Conservation (phyloP, 805 yeast species). For the Nakazawaea peltata region DNA sequence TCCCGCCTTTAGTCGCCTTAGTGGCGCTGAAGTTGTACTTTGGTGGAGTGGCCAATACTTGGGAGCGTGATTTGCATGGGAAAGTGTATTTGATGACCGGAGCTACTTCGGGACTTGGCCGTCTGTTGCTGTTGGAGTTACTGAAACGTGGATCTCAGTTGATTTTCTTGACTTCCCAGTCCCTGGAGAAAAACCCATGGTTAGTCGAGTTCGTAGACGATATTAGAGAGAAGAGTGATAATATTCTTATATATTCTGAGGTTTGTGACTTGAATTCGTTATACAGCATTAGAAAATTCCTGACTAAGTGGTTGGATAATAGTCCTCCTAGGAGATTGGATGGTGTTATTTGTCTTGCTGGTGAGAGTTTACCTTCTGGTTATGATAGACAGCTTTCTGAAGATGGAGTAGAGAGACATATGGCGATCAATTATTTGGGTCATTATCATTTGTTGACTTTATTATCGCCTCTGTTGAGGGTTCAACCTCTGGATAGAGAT, state of each 20-base stretch:
- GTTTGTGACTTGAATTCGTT: slow-evolving; percentile 73
- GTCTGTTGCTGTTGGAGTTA: slow-evolving; percentile 61
- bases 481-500: slow-evolving; percentile 93
- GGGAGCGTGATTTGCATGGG: slow-evolving; percentile 93
- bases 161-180: slow-evolving; percentile 58
- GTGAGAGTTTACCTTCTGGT: slow-evolving; percentile 68
- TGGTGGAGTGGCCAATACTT: slow-evolving; percentile 74
- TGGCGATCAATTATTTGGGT: slow-evolving; percentile 74
- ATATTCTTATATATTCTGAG: slow-evolving; percentile 83
- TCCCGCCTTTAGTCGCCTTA: slow-evolving; percentile 42
- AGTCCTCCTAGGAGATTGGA: slow-evolving; percentile 87
- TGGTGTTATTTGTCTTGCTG: slow-evolving; percentile 84
- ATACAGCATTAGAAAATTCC: slow-evolving; percentile 76
- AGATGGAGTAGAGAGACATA: slow-evolving; percentile 85
- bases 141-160: slow-evolving; percentile 84
- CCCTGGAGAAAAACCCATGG: slow-evolving; percentile 59
- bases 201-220: slow-evolving; percentile 72
- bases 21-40: slow-evolving; percentile 61
- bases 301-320: slow-evolving; percentile 90
- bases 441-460: slow-evolving; percentile 77
- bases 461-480: slow-evolving; percentile 73
- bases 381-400: slow-evolving; percentile 49
- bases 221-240: slow-evolving; percentile 59
- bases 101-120: slow-evolving; percentile 92
- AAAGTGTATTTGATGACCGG: slow-evolving; percentile 80